Percentiles rank a stretch among this genome's conserved stretches.
Conservation (phyloP, 2,329 filamentous ascomycete genomes). For the Mollisiaceae sp. region DNA sequence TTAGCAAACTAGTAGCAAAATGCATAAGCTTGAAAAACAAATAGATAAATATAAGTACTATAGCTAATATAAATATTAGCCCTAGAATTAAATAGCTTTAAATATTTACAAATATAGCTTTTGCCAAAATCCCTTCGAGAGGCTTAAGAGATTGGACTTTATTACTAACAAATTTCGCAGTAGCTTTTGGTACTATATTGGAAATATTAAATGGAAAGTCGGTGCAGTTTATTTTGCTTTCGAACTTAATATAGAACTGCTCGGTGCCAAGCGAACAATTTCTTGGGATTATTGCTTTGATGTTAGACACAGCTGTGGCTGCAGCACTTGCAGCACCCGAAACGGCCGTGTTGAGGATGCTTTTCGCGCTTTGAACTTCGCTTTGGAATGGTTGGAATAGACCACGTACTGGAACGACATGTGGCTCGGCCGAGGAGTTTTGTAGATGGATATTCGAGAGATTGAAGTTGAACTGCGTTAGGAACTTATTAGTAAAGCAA, state of each 20-base stretch:
- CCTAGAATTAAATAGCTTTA: constrained; percentile 16
- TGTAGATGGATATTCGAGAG: constrained; percentile 18
- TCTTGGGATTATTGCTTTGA: constrained; percentile 18
- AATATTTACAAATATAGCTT: constrained; percentile 16
- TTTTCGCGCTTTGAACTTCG: constrained; percentile 21
- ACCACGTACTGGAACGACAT: constrained; percentile 15
- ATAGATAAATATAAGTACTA: constrained; percentile 14
- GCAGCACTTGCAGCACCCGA: constrained; percentile 14
- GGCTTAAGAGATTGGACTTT: constrained; percentile 18
- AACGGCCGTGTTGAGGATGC: constrained; percentile 16
- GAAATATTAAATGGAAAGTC: constrained; percentile 23
- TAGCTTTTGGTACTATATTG: constrained; percentile 21
- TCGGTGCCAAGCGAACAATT: constrained; percentile 17
- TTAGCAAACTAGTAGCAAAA: constrained; percentile 12
- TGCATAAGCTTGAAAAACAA: constrained; percentile 14
- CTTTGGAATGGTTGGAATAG: constrained; percentile 20
- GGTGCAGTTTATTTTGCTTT: constrained; percentile 14
- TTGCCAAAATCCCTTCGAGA: constrained; percentile 20
- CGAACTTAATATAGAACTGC: constrained; percentile 15
- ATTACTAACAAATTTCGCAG: constrained; percentile 12
- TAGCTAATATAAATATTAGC: constrained; percentile 13
- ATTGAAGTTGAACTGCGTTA: constrained; percentile 18
- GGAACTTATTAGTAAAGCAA: constrained; percentile 1
- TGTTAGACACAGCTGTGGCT: constrained; percentile 1
- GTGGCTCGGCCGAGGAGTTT: constrained; percentile 15